Base-by-base conservation (phyloP, 306 rosid genomes). In the Aeschynomene evenia region DNA sequence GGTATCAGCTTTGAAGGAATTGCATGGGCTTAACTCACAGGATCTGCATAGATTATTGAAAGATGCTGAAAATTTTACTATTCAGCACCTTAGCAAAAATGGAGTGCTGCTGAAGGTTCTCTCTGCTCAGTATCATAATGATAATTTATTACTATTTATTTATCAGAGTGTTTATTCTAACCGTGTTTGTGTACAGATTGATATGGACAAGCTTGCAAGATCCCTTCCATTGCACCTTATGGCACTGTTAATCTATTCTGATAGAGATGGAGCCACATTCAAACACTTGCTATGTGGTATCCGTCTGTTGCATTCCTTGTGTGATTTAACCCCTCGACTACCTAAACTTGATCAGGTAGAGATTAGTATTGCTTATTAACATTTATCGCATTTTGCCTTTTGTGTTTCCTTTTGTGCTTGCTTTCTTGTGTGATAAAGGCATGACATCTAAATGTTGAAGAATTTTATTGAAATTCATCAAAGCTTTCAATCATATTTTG, bases 291-390 rank as follows among this genome's bases (percentile, higher is more conserved):
- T 86, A 67, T 70, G 89, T 74, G 97, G 98, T 20, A 73, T 87
- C 65, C 91, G 97, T 55, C 90, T 93, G 40, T 84, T 93, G 87
- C 92, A 93, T 72, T 82, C 98, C 80, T 82, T 88, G 74, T 93
- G 90, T 72, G 98, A 93, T 72, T 85, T 93, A 80, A 89, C 98
- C 26, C 82, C 89, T 74, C 89, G 94, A 42, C 79, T 85, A 79
- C 59, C 96, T 68, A 93, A 85, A 79, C 81, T 93, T 15, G 98
- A 84, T 71, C 90, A 92, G 96, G 98, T 89, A 60, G 69, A 46
- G 66, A 77, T 36, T 75, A n/a, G 54, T 15, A 45, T 28, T 49
- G 42, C 46, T 42, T 12, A 6, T 57, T 33, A 40, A 49, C 61
- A 69, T 23, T 9, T 53, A 21, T 58, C 46, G 73, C 72, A 23